Evolutionary conservation across 495 filamentous ascomycete species (phyloP), one percentile per base, ranked within the genome.

Genomic region (Hypomontagnella submonticulosa): DNA sequence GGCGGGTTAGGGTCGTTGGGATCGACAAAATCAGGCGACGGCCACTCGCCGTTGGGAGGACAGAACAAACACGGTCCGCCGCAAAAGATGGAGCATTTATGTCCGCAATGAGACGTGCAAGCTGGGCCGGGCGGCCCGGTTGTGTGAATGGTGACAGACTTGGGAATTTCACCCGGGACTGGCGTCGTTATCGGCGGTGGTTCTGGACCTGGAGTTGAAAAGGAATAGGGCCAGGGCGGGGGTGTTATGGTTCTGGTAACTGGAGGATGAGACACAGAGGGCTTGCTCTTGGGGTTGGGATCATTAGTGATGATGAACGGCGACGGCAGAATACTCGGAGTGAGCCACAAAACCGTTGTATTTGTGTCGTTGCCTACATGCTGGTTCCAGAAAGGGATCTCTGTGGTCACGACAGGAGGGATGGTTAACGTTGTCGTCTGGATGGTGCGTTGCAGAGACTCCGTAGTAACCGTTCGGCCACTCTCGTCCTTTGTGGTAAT

Each of bases 201-300:
- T 41, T 41, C 12, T 12, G 38, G 15, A 12, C 38, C 38, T 15
- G 55, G 27, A 12, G 18, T 23, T 32, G 36, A 32, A 23, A 58
- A 47, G 4, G 55, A 46, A 20, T 58, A 58, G 0, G 55, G 55
- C 23, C 34, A 58, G 12, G 55, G 55, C 4, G 55, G 55, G 0
- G 55, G 55, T 3, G 19, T 36, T 27, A 58, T 58, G 10, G 55
- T 58, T 20, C 55, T 58, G n/a, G 43, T 49, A 4, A 48, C 55
- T 4, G 3, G 3, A 8, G 55, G 55, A 16, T 58, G 42, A 2
- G 40, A 48, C 13, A 58, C 55, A 0, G 30, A 30, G 5, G 40
- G 8, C 43, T 47, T 36, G 30, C n/a, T 30, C 33, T 41, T 12
- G 7, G 46, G 50, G 23, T 54, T 41, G 13, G 50, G 50, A n/a